Percentiles rank a stretch among this genome's conserved stretches.
Evolutionary conservation across 1,284 basidiomycete species (phyloP).

Genomic region (Ceratobasidium sp.): DNA sequence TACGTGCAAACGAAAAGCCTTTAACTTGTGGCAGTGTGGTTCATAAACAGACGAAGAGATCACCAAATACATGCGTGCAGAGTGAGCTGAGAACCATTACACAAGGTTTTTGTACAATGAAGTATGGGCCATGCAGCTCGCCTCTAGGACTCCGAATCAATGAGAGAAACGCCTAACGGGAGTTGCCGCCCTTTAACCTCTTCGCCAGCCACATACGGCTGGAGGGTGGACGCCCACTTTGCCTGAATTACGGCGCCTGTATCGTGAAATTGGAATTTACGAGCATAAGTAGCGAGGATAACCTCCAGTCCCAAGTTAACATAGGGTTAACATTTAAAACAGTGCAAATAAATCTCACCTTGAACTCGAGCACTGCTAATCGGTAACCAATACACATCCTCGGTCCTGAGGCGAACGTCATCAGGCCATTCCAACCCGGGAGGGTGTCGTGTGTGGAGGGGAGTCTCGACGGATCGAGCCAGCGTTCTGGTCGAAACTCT

Average conservation of each 20-base stretch:
- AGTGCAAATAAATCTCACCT: not conserved
- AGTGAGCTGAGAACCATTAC: too few species aligned
- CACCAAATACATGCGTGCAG: too few species aligned
- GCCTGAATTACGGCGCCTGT: constrained; percentile 10
- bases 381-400: constrained; percentile 48
- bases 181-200: constrained; percentile 34
- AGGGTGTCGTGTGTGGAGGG: constrained; percentile 21
- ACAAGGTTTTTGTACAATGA: too few species aligned
- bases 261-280: constrained; percentile 44
- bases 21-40: too few species aligned
- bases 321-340: too few species aligned
- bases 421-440: constrained; percentile 46
- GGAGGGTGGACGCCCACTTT: constrained; percentile 35
- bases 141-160: not conserved
- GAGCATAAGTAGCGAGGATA: not conserved
- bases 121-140: too few species aligned
- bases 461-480: constrained; percentile 35
- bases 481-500: constrained; percentile 52
- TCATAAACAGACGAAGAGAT: too few species aligned
- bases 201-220: constrained; percentile 39
- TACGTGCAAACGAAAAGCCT: too few species aligned
- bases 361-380: constrained; percentile 47
- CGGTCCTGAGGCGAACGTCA: constrained; percentile 46
- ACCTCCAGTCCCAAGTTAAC: too few species aligned
- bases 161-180: constrained; percentile 1